Evolutionary conservation across 2,329 filamentous ascomycete genomes (phyloP).

Genomic region (Boeremia exigua): DNA sequence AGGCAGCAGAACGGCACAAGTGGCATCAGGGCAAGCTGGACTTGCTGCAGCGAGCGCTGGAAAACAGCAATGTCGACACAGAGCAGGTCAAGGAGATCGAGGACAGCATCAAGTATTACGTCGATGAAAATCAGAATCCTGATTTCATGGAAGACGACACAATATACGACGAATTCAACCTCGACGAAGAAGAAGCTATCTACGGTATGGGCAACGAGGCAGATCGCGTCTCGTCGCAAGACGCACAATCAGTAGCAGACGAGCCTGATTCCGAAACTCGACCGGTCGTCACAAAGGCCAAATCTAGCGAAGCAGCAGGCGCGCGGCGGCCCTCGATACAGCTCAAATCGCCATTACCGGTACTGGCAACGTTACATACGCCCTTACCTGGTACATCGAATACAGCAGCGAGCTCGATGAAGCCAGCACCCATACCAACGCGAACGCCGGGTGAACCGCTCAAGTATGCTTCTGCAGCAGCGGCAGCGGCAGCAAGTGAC

Average conservation of each 20-base stretch:
- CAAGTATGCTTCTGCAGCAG: slow-evolving; percentile 96
- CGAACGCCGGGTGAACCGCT: slow-evolving; percentile 86
- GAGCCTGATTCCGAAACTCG: slow-evolving; percentile 69
- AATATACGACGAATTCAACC: slow-evolving; percentile 91
- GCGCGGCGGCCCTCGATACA: slow-evolving; percentile 82
- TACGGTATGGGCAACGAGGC: slow-evolving; percentile 82
- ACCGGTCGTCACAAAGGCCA: slow-evolving; percentile 59
- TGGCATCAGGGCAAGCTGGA: slow-evolving; percentile 96
- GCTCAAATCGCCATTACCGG: slow-evolving; percentile 92
- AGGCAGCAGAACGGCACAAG: slow-evolving; percentile 87
- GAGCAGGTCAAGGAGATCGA: slow-evolving; percentile 88
- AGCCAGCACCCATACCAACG: slow-evolving; percentile 85
- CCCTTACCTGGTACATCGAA: slow-evolving; percentile 68
- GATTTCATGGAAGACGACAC: slow-evolving; percentile 94
- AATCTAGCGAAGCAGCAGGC: slow-evolving; percentile 66
- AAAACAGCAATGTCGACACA: slow-evolving; percentile 89
- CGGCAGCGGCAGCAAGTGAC: slow-evolving; percentile 88
- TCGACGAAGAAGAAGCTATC: slow-evolving; percentile 88
- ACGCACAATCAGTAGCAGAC: slow-evolving; percentile 89
- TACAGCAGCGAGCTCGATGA: slow-evolving; percentile 73
- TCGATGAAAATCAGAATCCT: slow-evolving; percentile 83
- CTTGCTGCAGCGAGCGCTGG: slow-evolving; percentile 83
- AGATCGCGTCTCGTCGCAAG: slow-evolving; percentile 92
- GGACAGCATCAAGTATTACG: slow-evolving; percentile 93
- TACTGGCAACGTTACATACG: slow-evolving; percentile 85